These are phyloP conservation scores for Cercospora sojina DNA, from an alignment of 2,329 filamentous ascomycete genomes.

Conservation along the genomic window DNA sequence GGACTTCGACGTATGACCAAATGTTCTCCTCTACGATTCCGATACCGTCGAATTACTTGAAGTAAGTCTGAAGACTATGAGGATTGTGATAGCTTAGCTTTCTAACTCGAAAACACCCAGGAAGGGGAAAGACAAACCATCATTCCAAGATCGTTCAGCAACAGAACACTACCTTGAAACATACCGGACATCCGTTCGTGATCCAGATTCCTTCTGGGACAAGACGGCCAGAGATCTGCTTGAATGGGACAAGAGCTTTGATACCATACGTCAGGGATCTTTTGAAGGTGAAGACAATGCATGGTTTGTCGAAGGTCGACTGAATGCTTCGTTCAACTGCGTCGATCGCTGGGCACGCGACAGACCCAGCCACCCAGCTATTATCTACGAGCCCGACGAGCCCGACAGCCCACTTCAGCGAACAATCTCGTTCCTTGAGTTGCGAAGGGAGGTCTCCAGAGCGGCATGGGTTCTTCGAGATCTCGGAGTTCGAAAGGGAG, in stretches of 20 bases:
- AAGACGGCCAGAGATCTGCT: background rate
- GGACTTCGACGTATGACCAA: background rate
- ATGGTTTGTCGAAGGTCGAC: background rate
- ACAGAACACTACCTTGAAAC: background rate
- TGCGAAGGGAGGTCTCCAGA: background rate
- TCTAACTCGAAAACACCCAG: background rate
- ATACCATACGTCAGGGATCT: background rate
- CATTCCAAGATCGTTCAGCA: background rate
- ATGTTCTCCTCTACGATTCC: background rate
- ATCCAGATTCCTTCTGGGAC: background rate
- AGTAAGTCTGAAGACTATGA: background rate
- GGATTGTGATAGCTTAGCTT: no score
- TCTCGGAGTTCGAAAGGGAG: background rate
- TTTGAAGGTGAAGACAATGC: background rate
- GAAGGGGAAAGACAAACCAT: background rate
- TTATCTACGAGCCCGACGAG: conserved; percentile 98
- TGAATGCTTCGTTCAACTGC: background rate
- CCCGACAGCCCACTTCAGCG: conserved; percentile 78
- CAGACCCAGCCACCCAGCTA: conserved; percentile 85
- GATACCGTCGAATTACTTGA: background rate
- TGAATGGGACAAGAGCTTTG: background rate
- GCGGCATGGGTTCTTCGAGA: background rate
- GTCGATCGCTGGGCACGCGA: conserved; percentile 92
- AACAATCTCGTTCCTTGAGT: conserved; percentile 57
- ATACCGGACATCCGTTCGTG: background rate